Evolutionary conservation across 2,329 filamentous ascomycete genomes (phyloP).

Genomic region (Colletotrichum melonis): DNA sequence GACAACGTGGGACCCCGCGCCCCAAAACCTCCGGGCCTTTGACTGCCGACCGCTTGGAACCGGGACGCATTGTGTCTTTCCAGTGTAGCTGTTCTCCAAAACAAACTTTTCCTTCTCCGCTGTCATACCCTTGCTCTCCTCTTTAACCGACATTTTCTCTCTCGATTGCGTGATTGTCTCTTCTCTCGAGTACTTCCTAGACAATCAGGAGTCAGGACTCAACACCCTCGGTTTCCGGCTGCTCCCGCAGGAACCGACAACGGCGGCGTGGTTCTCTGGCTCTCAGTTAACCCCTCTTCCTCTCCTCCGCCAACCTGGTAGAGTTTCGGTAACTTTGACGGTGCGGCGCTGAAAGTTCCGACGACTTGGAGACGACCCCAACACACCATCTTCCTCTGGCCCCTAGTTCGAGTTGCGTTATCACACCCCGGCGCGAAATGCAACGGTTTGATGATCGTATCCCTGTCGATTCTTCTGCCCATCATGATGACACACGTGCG

Average conservation of each 20-base stretch:
- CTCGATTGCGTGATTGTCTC: background rate
- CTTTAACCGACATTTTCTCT: background rate
- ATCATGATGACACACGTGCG: background rate
- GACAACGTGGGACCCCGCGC: background rate
- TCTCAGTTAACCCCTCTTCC: background rate
- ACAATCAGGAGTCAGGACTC: background rate
- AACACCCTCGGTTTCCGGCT: background rate
- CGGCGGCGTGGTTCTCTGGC: background rate
- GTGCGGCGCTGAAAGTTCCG: background rate
- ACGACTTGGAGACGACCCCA: conserved; percentile 3
- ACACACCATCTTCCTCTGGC: conserved; percentile 3
- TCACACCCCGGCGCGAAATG: background rate
- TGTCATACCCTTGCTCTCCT: background rate
- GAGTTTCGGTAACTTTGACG: background rate
- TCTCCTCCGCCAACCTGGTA: background rate
- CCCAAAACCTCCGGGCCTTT: conserved; percentile 2
- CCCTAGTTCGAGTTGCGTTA: conserved; percentile 6
- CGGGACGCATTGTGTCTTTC: background rate
- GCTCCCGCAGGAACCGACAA: background rate
- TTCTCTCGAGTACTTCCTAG: background rate
- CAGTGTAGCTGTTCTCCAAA: background rate
- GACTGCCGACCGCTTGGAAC: background rate
- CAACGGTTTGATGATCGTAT: background rate
- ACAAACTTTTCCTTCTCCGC: background rate
- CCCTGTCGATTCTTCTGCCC: conserved; percentile 4